These are phyloP conservation scores for Dentipellis sp. DNA, from an alignment of 768 basidiomycete species.

Conservation along the genomic window DNA sequence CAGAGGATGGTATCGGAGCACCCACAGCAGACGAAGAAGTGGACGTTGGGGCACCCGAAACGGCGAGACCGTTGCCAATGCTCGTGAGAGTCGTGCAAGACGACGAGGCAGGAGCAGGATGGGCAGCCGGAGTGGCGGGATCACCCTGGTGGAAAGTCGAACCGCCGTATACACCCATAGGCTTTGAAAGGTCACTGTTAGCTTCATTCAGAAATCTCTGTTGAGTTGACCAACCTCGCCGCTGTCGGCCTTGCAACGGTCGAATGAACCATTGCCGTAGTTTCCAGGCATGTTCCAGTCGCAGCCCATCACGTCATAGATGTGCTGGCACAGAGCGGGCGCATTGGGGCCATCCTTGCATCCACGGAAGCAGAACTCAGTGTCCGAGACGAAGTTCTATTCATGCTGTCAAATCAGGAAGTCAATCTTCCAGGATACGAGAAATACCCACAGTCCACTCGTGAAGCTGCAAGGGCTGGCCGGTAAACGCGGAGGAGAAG, in stretches of 20 bases:
- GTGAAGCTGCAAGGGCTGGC: constrained; percentile 44
- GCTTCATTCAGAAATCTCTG: not conserved
- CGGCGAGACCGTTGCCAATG: constrained; percentile 35
- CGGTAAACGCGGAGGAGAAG: constrained; percentile 59
- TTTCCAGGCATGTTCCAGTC: constrained; percentile 52
- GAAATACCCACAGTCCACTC: constrained; percentile 57
- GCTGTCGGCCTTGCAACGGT: constrained; percentile 40
- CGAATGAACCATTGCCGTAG: constrained; percentile 32
- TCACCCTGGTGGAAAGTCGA: constrained; percentile 64
- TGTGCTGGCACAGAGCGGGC: constrained; percentile 50
- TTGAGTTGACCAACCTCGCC: constrained; percentile 28
- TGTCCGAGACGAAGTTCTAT: constrained; percentile 52
- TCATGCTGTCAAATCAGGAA: constrained; percentile 1
- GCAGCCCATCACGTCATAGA: constrained; percentile 49
- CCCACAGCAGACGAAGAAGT: not conserved
- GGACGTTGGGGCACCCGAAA: constrained; percentile 1
- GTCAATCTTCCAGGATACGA: not conserved
- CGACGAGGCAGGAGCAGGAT: constrained; percentile 50
- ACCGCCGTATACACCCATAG: constrained; percentile 60
- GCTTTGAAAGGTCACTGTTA: constrained; percentile 22
- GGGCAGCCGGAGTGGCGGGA: constrained; percentile 42
- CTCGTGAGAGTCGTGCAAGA: constrained; percentile 45
- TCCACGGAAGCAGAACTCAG: constrained; percentile 64
- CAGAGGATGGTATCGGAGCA: not conserved
- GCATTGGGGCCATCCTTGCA: constrained; percentile 47